phyloP scores from a whole-genome alignment of 179 eudicot genomes.

The Dionaea muscipula region DNA sequence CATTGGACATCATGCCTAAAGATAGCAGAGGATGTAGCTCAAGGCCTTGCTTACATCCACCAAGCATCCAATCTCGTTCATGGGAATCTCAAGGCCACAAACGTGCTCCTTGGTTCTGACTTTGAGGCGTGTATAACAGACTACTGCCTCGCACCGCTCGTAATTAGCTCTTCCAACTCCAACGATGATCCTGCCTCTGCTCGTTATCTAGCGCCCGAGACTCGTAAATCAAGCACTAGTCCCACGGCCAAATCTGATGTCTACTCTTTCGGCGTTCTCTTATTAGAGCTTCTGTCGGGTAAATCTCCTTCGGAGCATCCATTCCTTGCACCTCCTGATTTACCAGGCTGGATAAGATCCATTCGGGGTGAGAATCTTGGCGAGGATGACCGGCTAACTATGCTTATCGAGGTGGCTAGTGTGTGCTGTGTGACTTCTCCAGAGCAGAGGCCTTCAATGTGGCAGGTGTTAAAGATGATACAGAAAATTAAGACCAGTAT shows the following conservation, averaged over 20 bases:
- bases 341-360: conserved; percentile 73
- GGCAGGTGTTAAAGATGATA: conserved; percentile 82
- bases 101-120: conserved; percentile 74
- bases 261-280: conserved; percentile 67
- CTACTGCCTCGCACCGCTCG: conserved; percentile 46
- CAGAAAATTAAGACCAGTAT: conserved; percentile 65
- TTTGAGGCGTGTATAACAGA: conserved; percentile 90
- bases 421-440: conserved; percentile 69
- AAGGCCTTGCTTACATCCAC: conserved; percentile 88
- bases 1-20: conserved; percentile 97
- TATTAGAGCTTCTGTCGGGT: conserved; percentile 76
- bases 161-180: conserved; percentile 32
- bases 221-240: conserved; percentile 34
- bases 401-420: conserved; percentile 74
- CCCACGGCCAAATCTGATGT: conserved; percentile 67
- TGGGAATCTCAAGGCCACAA: conserved; percentile 77
- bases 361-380: conserved; percentile 56
- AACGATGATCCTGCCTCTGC: conserved; percentile 44
- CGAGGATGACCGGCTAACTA: conserved; percentile 45
- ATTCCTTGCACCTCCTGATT: conserved; percentile 52
- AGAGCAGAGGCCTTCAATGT: conserved; percentile 77
- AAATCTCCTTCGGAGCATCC: conserved; percentile 83
- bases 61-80: conserved; percentile 72
- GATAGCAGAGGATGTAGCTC: conserved; percentile 88
- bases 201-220: conserved; percentile 71